These are phyloP conservation scores for Kwoniella europaea DNA, from an alignment of 768 basidiomycete species.

Conservation along the genomic window DNA sequence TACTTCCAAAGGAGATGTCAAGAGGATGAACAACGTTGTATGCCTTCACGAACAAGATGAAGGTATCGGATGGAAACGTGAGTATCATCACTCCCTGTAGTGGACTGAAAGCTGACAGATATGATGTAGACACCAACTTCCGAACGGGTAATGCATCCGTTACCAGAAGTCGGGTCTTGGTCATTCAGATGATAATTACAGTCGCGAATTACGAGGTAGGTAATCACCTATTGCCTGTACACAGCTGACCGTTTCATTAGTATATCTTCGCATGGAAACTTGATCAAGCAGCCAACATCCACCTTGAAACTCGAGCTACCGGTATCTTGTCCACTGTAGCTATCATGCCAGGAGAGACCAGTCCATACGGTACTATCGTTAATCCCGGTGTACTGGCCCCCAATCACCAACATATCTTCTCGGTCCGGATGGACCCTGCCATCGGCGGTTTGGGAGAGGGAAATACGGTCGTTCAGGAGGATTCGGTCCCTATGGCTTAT, in stretches of 20 bases:
- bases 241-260: not conserved
- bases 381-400: constrained; percentile 42
- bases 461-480: constrained; percentile 44
- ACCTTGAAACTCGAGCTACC: constrained; percentile 52
- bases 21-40: constrained; percentile 38
- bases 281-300: constrained; percentile 45
- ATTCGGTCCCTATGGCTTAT: constrained; percentile 33
- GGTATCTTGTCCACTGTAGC: constrained; percentile 46
- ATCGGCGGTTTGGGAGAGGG: constrained; percentile 33
- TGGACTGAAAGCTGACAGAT: not conserved
- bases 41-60: constrained; percentile 56
- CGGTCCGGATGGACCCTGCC: constrained; percentile 43
- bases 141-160: constrained; percentile 41
- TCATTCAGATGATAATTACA: constrained; percentile 45
- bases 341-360: constrained; percentile 45
- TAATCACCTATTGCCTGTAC: not conserved
- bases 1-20: constrained; percentile 24
- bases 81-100: not conserved
- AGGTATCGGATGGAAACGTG: constrained; percentile 52
- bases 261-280: constrained; percentile 36
- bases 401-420: constrained; percentile 46
- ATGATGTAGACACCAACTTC: constrained; percentile 39
- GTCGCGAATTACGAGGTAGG: constrained; percentile 46
- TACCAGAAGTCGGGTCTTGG: constrained; percentile 39
- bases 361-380: constrained; percentile 44